Evolutionary conservation across 768 basidiomycete species (phyloP), one percentile per base, ranked within the genome.

Genomic region (Mycena galericulata): DNA sequence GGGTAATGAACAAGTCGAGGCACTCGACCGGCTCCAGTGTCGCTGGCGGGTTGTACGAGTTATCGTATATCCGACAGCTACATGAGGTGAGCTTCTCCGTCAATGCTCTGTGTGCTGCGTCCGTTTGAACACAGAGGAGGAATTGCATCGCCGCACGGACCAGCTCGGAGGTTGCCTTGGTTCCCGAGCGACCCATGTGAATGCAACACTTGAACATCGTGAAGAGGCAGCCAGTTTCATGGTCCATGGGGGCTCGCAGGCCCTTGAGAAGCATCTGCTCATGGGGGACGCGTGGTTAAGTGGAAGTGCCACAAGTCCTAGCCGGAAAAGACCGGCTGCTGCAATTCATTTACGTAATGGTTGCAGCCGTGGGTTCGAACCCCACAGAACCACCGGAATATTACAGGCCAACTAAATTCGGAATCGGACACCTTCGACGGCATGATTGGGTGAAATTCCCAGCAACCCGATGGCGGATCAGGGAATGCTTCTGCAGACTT

Each of bases 151-250:
- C 40, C 7, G 70, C 62, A 55, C 20, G 71, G 49, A 20, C 50
- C 4, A 36, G 34, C 27, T 24, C 46, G 22, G 30, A 58, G 40
- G 29, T 82, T 57, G 53, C n/a, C n/a, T 55, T 38, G 8, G 34
- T 36, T 10, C 15, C 15, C 14, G 34, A 3, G 36, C 53, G n/a
- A 17, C 22, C 36, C 34, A 55, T 36, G 14, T 24, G 2, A 14
- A 34, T 24, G 18, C 53, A 55, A 12, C 11, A 9, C 22, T 15
- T 24, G 36, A 55, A 55, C 53, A 55, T 55, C 3, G 34, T 6
- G 24, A 55, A 55, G 8, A 55, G 12, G 9, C 15, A 55, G 36
- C 36, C 34, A 2, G 53, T 40, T 14, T 55, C 53, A 36, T 55
- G 53, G 53, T 24, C 15, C 34, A 55, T 38, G 12, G 53, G 36